These are phyloP conservation scores for Paradendryphiella salina DNA, from an alignment of 2,329 filamentous ascomycete genomes.

Conservation along the genomic window DNA sequence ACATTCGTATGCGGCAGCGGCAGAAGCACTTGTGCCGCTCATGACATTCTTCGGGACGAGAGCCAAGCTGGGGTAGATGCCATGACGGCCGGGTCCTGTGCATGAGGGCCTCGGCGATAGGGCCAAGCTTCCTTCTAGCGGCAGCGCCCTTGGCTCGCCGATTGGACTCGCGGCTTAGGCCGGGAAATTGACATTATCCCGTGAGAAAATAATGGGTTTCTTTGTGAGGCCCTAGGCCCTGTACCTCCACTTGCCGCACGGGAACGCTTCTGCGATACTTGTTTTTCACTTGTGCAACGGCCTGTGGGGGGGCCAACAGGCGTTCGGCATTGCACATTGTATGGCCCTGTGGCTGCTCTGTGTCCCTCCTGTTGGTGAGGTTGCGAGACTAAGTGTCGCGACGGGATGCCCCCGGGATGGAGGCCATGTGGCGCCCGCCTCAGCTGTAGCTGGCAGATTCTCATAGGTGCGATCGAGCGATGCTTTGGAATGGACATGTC, in stretches of 20 bases:
- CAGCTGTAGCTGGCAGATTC: background rate
- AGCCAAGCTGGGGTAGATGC: background rate
- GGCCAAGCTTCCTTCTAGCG: slow-evolving; percentile 4
- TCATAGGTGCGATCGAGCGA: slow-evolving; percentile 1
- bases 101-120: background rate
- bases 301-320: background rate
- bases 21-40: slow-evolving; percentile 4
- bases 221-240: background rate
- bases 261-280: background rate
- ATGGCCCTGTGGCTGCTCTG: background rate
- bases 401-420: background rate
- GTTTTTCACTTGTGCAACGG: slow-evolving; percentile 7
- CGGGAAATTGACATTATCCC: background rate
- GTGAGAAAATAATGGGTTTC: background rate
- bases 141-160: slow-evolving; percentile 1
- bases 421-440: slow-evolving; percentile 1
- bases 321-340: too few species aligned
- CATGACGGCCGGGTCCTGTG: background rate
- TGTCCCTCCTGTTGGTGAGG: background rate
- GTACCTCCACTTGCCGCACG: background rate
- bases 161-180: slow-evolving; percentile 5
- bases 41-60: background rate
- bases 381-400: background rate
- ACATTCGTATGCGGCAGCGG: background rate
- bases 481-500: background rate